A percentile compares a stretch with the other conserved stretches of the same genome.
phyloP scores from a whole-genome alignment of 768 basidiomycete species.

The Imleria badia region DNA sequence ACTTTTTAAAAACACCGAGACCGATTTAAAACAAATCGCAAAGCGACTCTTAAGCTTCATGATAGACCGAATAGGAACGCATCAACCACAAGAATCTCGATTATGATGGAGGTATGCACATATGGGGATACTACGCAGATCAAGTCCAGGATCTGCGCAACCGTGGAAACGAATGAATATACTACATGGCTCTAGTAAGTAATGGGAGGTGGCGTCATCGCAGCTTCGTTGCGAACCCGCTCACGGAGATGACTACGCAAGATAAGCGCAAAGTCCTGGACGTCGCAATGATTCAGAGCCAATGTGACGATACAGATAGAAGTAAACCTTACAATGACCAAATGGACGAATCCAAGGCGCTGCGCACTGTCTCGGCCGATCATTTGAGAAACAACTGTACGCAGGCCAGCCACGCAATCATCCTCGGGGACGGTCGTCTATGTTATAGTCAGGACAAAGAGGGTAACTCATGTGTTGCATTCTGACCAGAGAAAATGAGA shows the following conservation, averaged over 20 bases:
- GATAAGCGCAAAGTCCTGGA: conserved; percentile 25
- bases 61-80: background rate
- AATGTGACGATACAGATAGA: background rate
- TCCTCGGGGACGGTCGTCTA: conserved; percentile 17
- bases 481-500: conserved; percentile 18
- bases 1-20: background rate
- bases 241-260: conserved; percentile 13
- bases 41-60: too few relatives aligned
- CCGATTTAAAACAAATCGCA: conserved; percentile 12
- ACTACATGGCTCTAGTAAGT: background rate
- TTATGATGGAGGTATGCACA: conserved; percentile 12
- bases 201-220: background rate
- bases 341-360: conserved; percentile 17
- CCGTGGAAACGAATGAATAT: background rate
- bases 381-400: conserved; percentile 21
- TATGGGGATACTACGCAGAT: conserved; percentile 4
- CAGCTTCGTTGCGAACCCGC: background rate
- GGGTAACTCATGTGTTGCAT: background rate
- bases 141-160: conserved; percentile 4
- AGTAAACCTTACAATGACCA: conserved; percentile 19
- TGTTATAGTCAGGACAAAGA: conserved; percentile 5
- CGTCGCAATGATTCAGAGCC: conserved; percentile 6
- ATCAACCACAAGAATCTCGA: conserved; percentile 6
- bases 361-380: conserved; percentile 13
- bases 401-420: conserved; percentile 19